Evolutionary conservation across 148 eudicot species (phyloP).

Genomic region (Fallopia convolvulus): DNA sequence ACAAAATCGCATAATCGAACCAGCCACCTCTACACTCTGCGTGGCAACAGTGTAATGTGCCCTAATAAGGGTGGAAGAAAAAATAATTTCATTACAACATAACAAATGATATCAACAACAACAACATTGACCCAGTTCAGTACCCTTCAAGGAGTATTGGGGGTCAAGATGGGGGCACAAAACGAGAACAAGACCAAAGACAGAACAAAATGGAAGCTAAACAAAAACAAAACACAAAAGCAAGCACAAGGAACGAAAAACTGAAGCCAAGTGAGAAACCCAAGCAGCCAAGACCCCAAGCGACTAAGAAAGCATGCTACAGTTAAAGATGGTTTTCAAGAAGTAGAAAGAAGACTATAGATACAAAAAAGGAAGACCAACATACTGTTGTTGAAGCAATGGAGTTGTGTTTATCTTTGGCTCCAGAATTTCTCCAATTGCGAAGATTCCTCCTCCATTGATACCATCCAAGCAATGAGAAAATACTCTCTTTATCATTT

Average conservation of each 20-base stretch:
- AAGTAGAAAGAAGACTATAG: neutral
- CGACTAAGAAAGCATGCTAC: neutral
- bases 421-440: constrained; percentile 77
- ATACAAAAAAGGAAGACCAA: constrained; percentile 14
- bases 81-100: constrained; percentile 19
- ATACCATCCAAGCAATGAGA: constrained; percentile 80
- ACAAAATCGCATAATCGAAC: constrained; percentile 39
- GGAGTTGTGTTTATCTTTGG: constrained; percentile 64
- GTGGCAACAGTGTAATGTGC: constrained; percentile 65
- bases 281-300: too few species aligned
- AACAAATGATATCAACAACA: neutral
- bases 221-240: too few species aligned
- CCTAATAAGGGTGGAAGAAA: constrained; percentile 46
- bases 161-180: too few species aligned
- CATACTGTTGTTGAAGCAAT: constrained; percentile 61
- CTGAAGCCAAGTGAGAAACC: neutral
- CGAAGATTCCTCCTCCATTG: constrained; percentile 85
- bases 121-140: too few species aligned
- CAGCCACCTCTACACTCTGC: constrained; percentile 66
- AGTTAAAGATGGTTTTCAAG: neutral
- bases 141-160: too few species aligned
- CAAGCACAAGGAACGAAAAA: too few species aligned
- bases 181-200: too few species aligned
- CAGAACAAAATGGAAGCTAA: too few species aligned
- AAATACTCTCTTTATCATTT: constrained; percentile 65